phyloP scores from a whole-genome alignment of 495 filamentous ascomycete species.

The Aspergillus nanangensis region DNA sequence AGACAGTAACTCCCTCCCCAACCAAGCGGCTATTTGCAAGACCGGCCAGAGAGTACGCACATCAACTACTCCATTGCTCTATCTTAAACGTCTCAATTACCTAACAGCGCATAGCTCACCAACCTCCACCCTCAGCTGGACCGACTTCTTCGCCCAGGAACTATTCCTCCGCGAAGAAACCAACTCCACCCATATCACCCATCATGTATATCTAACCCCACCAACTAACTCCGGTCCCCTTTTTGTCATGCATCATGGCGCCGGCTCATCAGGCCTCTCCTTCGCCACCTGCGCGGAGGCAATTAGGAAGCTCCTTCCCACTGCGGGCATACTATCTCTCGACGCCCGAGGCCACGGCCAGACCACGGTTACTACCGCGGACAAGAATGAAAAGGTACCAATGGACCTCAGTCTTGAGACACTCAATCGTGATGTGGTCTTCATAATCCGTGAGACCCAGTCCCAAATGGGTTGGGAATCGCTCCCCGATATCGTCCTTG shows the following conservation, averaged over 20 bases:
- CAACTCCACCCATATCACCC: slow-evolving; percentile 47
- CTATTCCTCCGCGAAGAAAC: slow-evolving; percentile 58
- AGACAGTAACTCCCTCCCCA: slow-evolving; percentile 79
- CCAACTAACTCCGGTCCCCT: slow-evolving; percentile 60
- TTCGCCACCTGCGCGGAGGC: slow-evolving; percentile 77
- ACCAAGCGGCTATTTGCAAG: slow-evolving; percentile 69
- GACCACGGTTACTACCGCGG: slow-evolving; percentile 41
- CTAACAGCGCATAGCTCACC: slow-evolving; percentile 28
- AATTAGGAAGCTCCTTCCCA: slow-evolving; percentile 71
- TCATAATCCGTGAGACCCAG: slow-evolving; percentile 62
- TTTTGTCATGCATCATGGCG: slow-evolving; percentile 87
- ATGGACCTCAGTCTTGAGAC: slow-evolving; percentile 63
- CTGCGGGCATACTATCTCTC: slow-evolving; percentile 75
- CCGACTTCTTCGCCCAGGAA: slow-evolving; percentile 82
- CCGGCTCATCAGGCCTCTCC: slow-evolving; percentile 82
- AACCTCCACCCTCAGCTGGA: slow-evolving; percentile 65
- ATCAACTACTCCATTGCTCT: too few relatives aligned
- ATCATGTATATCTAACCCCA: slow-evolving; percentile 81
- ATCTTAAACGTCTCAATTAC: too few relatives aligned
- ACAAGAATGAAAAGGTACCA: slow-evolving; percentile 24
- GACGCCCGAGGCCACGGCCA: slow-evolving; percentile 87
- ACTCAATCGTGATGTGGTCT: slow-evolving; percentile 67
- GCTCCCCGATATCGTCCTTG: slow-evolving; percentile 70
- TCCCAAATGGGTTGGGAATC: slow-evolving; percentile 62
- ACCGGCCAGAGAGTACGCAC: slow-evolving; percentile 52